A percentile compares a stretch with the other conserved stretches of the same genome.
Conservation (phyloP, 192 early-diverging fungal genomes). For the Podila horticola region DNA sequence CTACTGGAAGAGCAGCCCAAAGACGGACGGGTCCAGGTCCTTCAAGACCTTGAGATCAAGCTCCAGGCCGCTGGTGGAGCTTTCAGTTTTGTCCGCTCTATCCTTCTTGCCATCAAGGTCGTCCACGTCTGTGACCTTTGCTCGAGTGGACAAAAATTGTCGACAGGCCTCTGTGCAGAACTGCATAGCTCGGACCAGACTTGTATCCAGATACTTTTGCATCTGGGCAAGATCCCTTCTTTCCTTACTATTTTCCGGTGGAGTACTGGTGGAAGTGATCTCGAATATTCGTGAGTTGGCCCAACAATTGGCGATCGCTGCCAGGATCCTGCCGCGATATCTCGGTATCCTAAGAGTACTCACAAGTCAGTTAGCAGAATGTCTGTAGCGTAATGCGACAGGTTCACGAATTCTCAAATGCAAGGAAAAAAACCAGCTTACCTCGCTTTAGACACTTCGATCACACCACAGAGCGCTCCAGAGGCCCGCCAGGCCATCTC, state of each 20-base stretch:
- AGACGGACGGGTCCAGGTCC: conserved; percentile 22
- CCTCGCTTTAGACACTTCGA: conserved; percentile 24
- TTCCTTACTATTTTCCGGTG: not conserved
- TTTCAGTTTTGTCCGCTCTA: not conserved
- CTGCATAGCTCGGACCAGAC: conserved; percentile 10
- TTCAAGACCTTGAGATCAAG: conserved; percentile 14
- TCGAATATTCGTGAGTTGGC: conserved; percentile 40
- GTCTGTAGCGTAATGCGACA: not conserved
- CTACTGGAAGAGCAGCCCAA: conserved; percentile 20
- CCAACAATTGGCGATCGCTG: conserved; percentile 35
- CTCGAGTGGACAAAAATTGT: not conserved
- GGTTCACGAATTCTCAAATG: not conserved
- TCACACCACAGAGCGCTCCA: conserved; percentile 11
- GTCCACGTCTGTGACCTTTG: not conserved
- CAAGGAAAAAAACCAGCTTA: conserved; percentile 8
- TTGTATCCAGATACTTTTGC: conserved; percentile 18
- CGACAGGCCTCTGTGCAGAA: conserved; percentile 18
- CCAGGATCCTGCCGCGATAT: conserved; percentile 32
- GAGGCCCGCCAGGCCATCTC: conserved; percentile 25
- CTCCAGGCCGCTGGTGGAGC: conserved; percentile 7
- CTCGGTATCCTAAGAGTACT: conserved; percentile 8
- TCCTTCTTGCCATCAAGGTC: not conserved
- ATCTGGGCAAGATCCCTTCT: not conserved
- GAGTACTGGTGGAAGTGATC: not conserved
- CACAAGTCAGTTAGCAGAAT: not conserved